These are phyloP conservation scores for Fusarium haematococcum DNA, from an alignment of 2,329 filamentous ascomycete species.

Conservation along the genomic window DNA sequence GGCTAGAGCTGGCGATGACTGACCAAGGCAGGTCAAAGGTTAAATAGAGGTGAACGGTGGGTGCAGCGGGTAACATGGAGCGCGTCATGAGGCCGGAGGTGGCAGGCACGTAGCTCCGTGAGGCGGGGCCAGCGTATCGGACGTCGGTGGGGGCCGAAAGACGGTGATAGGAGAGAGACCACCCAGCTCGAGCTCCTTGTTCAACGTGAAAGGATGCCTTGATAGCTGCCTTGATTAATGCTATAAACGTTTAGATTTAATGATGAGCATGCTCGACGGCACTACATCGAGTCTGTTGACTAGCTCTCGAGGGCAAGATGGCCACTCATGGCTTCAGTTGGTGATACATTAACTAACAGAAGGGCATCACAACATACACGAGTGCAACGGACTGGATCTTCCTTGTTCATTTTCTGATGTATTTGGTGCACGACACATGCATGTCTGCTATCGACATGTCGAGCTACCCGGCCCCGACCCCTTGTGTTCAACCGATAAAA, in stretches of 20 bases:
- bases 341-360: not conserved
- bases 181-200: not conserved
- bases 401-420: not conserved
- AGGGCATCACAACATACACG: not conserved
- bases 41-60: constrained; percentile 10
- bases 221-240: not conserved
- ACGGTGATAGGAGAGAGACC: not conserved
- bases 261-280: not conserved
- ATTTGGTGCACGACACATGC: not conserved
- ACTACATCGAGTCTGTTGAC: not conserved
- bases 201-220: not conserved
- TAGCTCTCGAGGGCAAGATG: not conserved
- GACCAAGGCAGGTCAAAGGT: not conserved
- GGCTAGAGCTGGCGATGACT: constrained; percentile 6
- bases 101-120: constrained; percentile 16
- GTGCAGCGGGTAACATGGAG: constrained; percentile 15
- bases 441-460: not conserved
- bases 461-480: constrained; percentile 1
- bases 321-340: not conserved
- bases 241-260: not conserved
- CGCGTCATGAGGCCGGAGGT: constrained; percentile 41
- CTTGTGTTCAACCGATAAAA: not conserved
- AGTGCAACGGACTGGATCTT: not conserved
- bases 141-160: constrained; percentile 11
- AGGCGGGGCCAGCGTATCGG: constrained; percentile 20